Evolutionary conservation across 2,329 filamentous ascomycete genomes (phyloP), one percentile per base, ranked within the genome.

Genomic region (Ophiosphaerella herpotricha): DNA sequence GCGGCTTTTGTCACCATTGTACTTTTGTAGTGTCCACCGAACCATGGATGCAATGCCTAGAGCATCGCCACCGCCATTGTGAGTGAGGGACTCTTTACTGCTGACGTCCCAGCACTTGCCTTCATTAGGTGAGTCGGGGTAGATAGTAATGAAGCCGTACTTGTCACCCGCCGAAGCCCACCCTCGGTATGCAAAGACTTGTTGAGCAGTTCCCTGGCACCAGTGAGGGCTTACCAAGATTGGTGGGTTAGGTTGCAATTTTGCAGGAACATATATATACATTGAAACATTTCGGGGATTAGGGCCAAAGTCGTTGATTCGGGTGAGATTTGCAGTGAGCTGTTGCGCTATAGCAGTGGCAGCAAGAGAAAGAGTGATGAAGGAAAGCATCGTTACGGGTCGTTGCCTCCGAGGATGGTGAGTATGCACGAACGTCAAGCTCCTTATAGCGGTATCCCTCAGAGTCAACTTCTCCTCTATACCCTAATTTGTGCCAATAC

Each of bases 71-170:
- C 68, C 68, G 5, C 67, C 68, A 18, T 71, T 52, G 40, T 72
- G 68, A 2, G 61, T 69, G 7, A 72, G 52, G 2, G 67, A 66
- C 40, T 63, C 51, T 39, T 67, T 68, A 51, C 64, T 68, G 39
- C 64, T 68, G 11, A 71, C 68, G 35, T 72, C 67, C 68, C 68
- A 72, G 54, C 71, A 73, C 33, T 69, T 59, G 43, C 71, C 68
- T 2, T 50, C 61, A 31, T 70, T 68, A 12, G 67, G 58, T 3
- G 61, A 63, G 39, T 69, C 54, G 2, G 68, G 68, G 26, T 71
- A 72, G 39, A 72, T 70, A 4, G 64, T 57, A 33, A 72, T 70
- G 54, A 72, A 72, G n/a, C 67, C 66, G 36, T 70, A 70, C 32
- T 59, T 48, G 33, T 71, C 67, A 12, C 64, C 65, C 5, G 64